A percentile compares a stretch with the other conserved stretches of the same genome.
Conservation (phyloP, 2,329 filamentous ascomycete species). For the Pseudogymnoascus sp. region DNA sequence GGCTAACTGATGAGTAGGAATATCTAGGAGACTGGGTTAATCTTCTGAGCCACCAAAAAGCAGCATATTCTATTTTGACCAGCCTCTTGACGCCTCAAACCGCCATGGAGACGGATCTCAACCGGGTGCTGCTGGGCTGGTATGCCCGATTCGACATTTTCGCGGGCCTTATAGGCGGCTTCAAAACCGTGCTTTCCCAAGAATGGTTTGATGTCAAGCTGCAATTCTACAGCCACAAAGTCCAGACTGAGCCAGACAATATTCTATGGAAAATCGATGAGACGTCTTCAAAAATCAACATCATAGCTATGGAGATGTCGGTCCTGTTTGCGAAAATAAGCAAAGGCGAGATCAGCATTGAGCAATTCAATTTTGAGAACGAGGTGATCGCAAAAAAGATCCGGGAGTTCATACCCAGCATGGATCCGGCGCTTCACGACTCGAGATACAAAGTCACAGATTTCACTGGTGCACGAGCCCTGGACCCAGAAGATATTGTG, state of each 20-base stretch:
- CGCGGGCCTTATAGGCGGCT: constrained; percentile 74
- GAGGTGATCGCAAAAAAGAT: constrained; percentile 43
- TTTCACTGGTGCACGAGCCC: constrained; percentile 48
- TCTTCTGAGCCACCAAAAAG: constrained; percentile 84
- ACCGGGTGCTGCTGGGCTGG: constrained; percentile 76
- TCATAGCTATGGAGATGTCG: constrained; percentile 75
- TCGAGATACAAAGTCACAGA: constrained; percentile 56
- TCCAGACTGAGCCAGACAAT: constrained; percentile 52
- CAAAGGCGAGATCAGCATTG: constrained; percentile 55
- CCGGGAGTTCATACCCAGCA: constrained; percentile 44
- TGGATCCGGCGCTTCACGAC: constrained; percentile 58
- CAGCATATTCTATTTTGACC: constrained; percentile 74
- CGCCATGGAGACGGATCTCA: constrained; percentile 62
- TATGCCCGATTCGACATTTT: constrained; percentile 85
- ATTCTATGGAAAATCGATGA: constrained; percentile 61
- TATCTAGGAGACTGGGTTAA: constrained; percentile 95
- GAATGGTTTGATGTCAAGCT: constrained; percentile 60
- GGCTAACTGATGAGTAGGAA: constrained; percentile 51
- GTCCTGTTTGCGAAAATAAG: constrained; percentile 65
- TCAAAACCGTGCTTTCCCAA: constrained; percentile 63
- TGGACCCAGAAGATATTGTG: constrained; percentile 60
- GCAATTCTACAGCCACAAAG: constrained; percentile 55
- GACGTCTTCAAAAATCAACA: constrained; percentile 57
- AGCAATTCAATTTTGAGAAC: constrained; percentile 61
- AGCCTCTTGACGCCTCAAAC: constrained; percentile 72